Percentiles rank a stretch among this genome's conserved stretches.
phyloP scores from a whole-genome alignment of 257 asterid species.

The Penstemon newberryi region DNA sequence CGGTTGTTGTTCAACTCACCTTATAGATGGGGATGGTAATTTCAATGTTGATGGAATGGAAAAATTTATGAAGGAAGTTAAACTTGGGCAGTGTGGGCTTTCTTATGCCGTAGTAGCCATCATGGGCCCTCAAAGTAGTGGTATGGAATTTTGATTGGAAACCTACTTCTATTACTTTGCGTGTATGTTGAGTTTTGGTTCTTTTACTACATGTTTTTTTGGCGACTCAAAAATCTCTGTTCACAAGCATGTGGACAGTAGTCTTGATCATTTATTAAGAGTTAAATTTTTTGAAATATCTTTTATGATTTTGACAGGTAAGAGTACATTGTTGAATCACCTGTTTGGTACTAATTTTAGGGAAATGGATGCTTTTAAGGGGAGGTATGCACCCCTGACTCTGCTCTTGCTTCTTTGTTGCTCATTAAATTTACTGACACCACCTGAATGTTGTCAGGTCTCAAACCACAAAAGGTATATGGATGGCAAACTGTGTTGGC shows the following conservation, averaged over 20 bases:
- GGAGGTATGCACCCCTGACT: conserved; percentile 57
- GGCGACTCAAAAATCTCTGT: not conserved
- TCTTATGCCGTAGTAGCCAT: conserved; percentile 96
- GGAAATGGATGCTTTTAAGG: conserved; percentile 95
- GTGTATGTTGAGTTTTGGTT: conserved; percentile 5
- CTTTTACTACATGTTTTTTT: not conserved
- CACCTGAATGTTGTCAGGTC: conserved; percentile 50
- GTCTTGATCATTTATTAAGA: not conserved
- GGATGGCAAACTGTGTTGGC: conserved; percentile 73
- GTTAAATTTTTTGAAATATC: conserved; percentile 21
- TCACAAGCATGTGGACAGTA: not conserved
- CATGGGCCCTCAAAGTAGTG: conserved; percentile 99
- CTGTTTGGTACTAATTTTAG: conserved; percentile 75
- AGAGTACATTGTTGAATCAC: conserved; percentile 87
- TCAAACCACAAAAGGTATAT: conserved; percentile 81
- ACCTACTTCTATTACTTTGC: not conserved
- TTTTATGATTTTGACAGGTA: conserved; percentile 57
- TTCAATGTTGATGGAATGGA: conserved; percentile 79
- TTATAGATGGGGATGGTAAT: conserved; percentile 87
- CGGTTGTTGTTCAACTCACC: conserved; percentile 81
- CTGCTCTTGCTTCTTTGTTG: conserved; percentile 21
- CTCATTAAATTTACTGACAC: conserved; percentile 26
- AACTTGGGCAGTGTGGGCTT: conserved; percentile 87
- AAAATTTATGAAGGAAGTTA: conserved; percentile 72
- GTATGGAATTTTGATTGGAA: conserved; percentile 40